Evolutionary conservation across 768 basidiomycete species (phyloP).

Genomic region (Suillus sp.): DNA sequence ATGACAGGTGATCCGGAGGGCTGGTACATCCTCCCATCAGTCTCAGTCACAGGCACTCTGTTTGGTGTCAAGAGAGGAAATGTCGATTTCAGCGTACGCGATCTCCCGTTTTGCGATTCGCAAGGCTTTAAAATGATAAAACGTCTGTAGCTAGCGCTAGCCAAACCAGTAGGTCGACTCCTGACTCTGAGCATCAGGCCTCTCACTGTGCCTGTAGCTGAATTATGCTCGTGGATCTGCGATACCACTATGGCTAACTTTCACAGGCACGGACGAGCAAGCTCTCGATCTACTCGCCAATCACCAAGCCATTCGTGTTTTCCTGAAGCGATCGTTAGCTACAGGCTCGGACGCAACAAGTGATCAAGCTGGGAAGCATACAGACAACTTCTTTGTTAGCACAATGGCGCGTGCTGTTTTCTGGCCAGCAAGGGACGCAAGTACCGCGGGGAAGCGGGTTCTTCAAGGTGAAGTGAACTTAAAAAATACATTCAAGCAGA

Average conservation of each 20-base stretch:
- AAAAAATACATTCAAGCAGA: slow-evolving; percentile 45
- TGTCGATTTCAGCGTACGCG: slow-evolving; percentile 37
- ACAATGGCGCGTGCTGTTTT: slow-evolving; percentile 47
- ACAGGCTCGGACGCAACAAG: slow-evolving; percentile 51
- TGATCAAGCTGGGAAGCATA: slow-evolving; percentile 38
- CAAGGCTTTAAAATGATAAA: slow-evolving; percentile 1
- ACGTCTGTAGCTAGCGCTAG: slow-evolving; percentile 46
- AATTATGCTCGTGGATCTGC: slow-evolving; percentile 53
- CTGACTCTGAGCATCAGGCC: background rate
- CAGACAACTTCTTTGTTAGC: slow-evolving; percentile 49
- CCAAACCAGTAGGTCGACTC: slow-evolving; percentile 43
- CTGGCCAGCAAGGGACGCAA: slow-evolving; percentile 39
- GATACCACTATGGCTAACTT: slow-evolving; percentile 51
- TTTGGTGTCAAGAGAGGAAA: slow-evolving; percentile 35
- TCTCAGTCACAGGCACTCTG: slow-evolving; percentile 36
- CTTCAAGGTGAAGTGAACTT: slow-evolving; percentile 56
- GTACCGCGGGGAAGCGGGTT: slow-evolving; percentile 34
- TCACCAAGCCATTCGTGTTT: slow-evolving; percentile 42
- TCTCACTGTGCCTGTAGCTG: slow-evolving; percentile 36
- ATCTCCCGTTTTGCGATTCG: background rate
- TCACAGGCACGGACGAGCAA: slow-evolving; percentile 46
- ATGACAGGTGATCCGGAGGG: slow-evolving; percentile 40
- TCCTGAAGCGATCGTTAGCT: slow-evolving; percentile 48
- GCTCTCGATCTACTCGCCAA: slow-evolving; percentile 52
- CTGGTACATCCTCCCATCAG: slow-evolving; percentile 38